A percentile compares a stretch with the other conserved stretches of the same genome.
phyloP scores from a whole-genome alignment of 192 early-diverging fungal species.

The Linnemannia exigua region DNA sequence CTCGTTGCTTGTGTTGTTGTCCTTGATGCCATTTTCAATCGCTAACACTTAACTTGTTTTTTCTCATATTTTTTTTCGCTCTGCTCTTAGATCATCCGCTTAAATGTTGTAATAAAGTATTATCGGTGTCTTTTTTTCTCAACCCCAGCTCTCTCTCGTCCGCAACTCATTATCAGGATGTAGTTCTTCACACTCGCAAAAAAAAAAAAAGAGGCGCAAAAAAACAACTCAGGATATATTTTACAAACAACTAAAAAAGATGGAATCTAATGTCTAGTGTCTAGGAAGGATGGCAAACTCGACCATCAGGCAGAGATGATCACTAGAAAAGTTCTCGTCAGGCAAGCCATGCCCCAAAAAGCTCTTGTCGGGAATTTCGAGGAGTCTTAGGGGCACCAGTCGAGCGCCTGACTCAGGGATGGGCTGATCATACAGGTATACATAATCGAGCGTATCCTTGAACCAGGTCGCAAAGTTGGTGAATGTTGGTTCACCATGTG shows the following conservation, averaged over 20 bases:
- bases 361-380: slow-evolving; percentile 46
- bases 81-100: slow-evolving; percentile 44
- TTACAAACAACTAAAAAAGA: not conserved
- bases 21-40: not conserved
- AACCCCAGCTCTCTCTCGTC: not conserved
- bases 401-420: slow-evolving; percentile 27
- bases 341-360: slow-evolving; percentile 47
- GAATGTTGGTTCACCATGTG: slow-evolving; percentile 42
- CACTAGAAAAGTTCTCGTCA: slow-evolving; percentile 53
- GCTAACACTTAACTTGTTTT: too few species aligned
- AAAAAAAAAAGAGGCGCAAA: not conserved
- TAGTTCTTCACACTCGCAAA: not conserved
- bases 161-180: not conserved
- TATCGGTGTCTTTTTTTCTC: slow-evolving; percentile 13
- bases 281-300: slow-evolving; percentile 46
- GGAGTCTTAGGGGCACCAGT: slow-evolving; percentile 37
- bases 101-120: slow-evolving; percentile 29
- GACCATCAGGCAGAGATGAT: slow-evolving; percentile 49
- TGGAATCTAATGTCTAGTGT: slow-evolving; percentile 8
- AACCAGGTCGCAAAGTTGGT: slow-evolving; percentile 57
- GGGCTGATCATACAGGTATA: slow-evolving; percentile 45
- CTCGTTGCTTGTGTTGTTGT: not conserved
- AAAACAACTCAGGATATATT: not conserved
- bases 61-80: not conserved
- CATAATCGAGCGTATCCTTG: slow-evolving; percentile 54